A percentile compares a stretch with the other conserved stretches of the same genome.
Evolutionary conservation across 2,329 filamentous ascomycete species (phyloP).

Genomic region (Ascochyta pisi): DNA sequence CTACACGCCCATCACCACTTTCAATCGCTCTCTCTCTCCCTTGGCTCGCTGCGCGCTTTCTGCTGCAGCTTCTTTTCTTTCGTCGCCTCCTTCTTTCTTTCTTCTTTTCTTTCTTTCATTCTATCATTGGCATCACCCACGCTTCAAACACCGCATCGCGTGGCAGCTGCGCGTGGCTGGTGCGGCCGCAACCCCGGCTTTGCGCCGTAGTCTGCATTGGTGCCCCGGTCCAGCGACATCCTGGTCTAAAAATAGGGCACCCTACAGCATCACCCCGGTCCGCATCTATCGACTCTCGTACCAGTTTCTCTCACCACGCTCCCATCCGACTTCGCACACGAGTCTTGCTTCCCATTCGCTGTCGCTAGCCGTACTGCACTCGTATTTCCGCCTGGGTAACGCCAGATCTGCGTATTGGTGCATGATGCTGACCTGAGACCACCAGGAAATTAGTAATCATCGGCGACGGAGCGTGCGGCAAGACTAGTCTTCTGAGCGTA

Average conservation of each 20-base stretch:
- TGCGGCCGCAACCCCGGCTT: conserved; percentile 26
- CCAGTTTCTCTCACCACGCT: conserved; percentile 26
- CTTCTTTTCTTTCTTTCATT: not conserved
- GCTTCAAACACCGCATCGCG: not conserved
- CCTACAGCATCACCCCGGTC: conserved; percentile 42
- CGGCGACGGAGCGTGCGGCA: conserved; percentile 95
- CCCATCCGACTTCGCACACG: conserved; percentile 12
- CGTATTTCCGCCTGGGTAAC: conserved; percentile 17
- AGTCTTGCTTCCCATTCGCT: conserved; percentile 16
- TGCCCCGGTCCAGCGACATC: conserved; percentile 45
- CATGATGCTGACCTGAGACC: conserved; percentile 35
- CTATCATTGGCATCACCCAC: not conserved
- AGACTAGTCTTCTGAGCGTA: conserved; percentile 95
- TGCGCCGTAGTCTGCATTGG: conserved; percentile 49
- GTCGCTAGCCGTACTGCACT: conserved; percentile 19
- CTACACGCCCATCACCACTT: not conserved
- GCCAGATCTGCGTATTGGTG: conserved; percentile 12
- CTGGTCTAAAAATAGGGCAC: conserved; percentile 47
- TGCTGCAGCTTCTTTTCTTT: not conserved
- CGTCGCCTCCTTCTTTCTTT: not conserved
- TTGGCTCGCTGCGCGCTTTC: not conserved
- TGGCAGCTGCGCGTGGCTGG: conserved; percentile 1
- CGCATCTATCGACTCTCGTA: conserved; percentile 42
- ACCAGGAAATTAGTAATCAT: conserved; percentile 94
- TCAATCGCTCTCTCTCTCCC: not conserved